Evolutionary conservation across 495 filamentous ascomycete genomes (phyloP), one percentile per base, ranked within the genome.

Genomic region (Annulohypoxylon nitens): DNA sequence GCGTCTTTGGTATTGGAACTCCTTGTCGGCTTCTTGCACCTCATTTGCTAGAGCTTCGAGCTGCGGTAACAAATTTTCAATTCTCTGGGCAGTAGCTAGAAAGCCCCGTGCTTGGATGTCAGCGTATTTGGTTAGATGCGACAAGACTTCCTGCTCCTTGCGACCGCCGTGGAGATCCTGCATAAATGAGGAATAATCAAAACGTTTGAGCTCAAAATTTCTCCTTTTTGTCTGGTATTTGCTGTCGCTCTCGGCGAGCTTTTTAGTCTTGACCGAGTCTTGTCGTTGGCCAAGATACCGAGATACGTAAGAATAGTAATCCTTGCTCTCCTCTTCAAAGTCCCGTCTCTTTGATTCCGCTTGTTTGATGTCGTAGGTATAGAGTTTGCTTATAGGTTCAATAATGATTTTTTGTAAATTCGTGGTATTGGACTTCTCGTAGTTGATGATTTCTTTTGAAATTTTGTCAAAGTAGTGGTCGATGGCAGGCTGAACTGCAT

Each of bases 141-240:
- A 98, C 23, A 99, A 84, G 20, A 99, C 92, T 78, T 98, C 96
- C 78, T 98, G 96, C 73, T 99, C 97, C 76, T 98, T 98, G 67
- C 96, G 92, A 33, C 96, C 96, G 25, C 96, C 96, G 75, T 98
- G 96, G 10, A 99, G 86, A 83, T 99, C 96, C 69, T 98, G 95
- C 94, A 99, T 97, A 78, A 98, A 99, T 10, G 94, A 97, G 16
- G 94, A 98, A 80, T 99, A 99, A 81, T 99, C 96, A 68, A 99
- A 99, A 9, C 97, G 91, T 82, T 94, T 98, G 43, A 99, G 84
- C 81, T 99, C 96, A 73, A 98, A 99, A 68, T 93, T 97, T 41
- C 92, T 91, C 59, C 95, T 90, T 78, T 97, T 98, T 2, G 87
- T 89, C 79, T 99, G 95, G 79, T 99, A 99, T 74, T 99, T 99